Evolutionary conservation across 1,284 basidiomycete genomes (phyloP).

Genomic region (Ustilago xerochloae): DNA sequence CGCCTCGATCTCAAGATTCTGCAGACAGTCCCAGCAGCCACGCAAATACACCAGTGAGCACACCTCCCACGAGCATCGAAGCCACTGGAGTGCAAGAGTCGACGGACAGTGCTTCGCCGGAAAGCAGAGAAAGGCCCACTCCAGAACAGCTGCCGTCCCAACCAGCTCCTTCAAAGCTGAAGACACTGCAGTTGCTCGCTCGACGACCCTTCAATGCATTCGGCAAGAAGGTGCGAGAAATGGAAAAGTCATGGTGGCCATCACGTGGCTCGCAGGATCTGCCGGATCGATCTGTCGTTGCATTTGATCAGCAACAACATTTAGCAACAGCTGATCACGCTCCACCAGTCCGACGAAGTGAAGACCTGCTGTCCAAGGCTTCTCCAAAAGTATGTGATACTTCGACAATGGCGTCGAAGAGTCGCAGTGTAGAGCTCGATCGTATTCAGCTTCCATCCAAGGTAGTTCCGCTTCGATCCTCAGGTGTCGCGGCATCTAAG

Average conservation of each 20-base stretch:
- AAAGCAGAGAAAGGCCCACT: not conserved
- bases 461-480: conserved; percentile 21
- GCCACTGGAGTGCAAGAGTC: not conserved
- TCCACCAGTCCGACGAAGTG: conserved; percentile 18
- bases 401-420: conserved; percentile 9
- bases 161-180: conserved; percentile 19
- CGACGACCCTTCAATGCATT: conserved; percentile 31
- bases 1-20: not conserved
- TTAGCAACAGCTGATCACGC: not conserved
- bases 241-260: conserved; percentile 30
- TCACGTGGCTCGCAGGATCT: conserved; percentile 15
- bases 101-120: not conserved
- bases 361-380: conserved; percentile 27
- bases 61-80: not conserved
- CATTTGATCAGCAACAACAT: not conserved
- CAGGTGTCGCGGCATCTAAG: conserved; percentile 5
- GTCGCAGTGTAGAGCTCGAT: conserved; percentile 35
- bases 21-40: not conserved
- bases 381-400: conserved; percentile 18
- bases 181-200: conserved; percentile 31
- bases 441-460: conserved; percentile 28
- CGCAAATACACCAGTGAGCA: not conserved
- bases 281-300: not conserved
- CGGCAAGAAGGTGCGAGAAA: conserved; percentile 34
- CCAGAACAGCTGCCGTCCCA: not conserved